Percentiles rank a stretch among this genome's conserved stretches.
These are phyloP conservation scores for Pichia cactophila DNA, from an alignment of 1,139 yeast genomes.

Conservation along the genomic window DNA sequence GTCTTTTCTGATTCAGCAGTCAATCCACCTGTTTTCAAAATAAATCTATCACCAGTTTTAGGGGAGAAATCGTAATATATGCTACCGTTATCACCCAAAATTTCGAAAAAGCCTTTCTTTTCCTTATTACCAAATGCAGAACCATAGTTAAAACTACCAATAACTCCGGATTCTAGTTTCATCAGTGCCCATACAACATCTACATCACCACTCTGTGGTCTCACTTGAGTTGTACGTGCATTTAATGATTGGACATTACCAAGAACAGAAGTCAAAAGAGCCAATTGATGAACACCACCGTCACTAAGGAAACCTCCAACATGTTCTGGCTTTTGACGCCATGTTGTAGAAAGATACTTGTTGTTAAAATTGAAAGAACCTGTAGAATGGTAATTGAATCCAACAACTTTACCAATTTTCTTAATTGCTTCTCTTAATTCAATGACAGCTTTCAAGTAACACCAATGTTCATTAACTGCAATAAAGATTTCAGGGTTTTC, in stretches of 20 bases:
- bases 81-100: conserved; percentile 76
- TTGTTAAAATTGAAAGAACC: conserved; percentile 65
- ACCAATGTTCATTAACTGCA: conserved; percentile 78
- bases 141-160: conserved; percentile 87
- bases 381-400: conserved; percentile 73
- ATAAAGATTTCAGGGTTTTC: conserved; percentile 48
- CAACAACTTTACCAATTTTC: conserved; percentile 66
- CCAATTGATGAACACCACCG: conserved; percentile 94
- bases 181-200: conserved; percentile 71
- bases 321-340: conserved; percentile 89
- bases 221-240: conserved; percentile 68
- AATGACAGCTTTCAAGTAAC: conserved; percentile 52
- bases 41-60: conserved; percentile 40
- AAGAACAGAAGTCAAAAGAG: conserved; percentile 72
- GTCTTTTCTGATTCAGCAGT: conserved; percentile 42
- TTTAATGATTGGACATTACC: conserved; percentile 65
- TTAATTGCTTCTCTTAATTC: conserved; percentile 49
- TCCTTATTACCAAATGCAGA: conserved; percentile 84
- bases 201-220: conserved; percentile 69
- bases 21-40: conserved; percentile 33
- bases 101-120: conserved; percentile 55
- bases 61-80: conserved; percentile 57
- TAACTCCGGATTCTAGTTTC: conserved; percentile 46
- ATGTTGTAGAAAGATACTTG: conserved; percentile 62
- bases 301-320: conserved; percentile 87